Evolutionary conservation across 1,284 basidiomycete species (phyloP).

Genomic region (Tilletia indica): DNA sequence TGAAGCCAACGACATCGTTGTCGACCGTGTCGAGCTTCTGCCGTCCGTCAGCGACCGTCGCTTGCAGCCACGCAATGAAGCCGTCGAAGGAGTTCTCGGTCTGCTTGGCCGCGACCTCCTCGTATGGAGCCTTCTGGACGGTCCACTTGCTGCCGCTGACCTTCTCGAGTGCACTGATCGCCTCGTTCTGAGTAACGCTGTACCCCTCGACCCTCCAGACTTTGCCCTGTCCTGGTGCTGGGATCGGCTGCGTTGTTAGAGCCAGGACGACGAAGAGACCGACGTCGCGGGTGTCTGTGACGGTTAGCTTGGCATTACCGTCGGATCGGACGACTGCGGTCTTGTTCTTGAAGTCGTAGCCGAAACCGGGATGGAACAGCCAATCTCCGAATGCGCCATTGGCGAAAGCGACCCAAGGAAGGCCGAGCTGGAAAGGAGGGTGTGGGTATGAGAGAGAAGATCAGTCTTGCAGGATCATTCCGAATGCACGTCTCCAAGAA

Average conservation of each 20-base stretch:
- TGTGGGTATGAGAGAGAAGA: not conserved
- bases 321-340: not conserved
- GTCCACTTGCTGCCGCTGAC: not conserved
- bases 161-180: not conserved
- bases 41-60: not conserved
- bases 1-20: conserved; percentile 11
- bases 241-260: conserved; percentile 11
- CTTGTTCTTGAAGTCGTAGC: not conserved
- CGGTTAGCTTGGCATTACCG: not conserved
- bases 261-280: not conserved
- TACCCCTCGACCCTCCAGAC: conserved; percentile 9
- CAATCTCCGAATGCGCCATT: conserved; percentile 3
- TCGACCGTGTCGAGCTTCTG: not conserved
- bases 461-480: too few relatives aligned
- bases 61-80: not conserved
- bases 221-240: not conserved
- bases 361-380: conserved; percentile 4
- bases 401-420: conserved; percentile 5
- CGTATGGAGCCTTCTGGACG: not conserved
- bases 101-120: conserved; percentile 2
- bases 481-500: too few relatives aligned
- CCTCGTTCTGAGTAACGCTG: not conserved
- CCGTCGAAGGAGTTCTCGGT: conserved; percentile 4
- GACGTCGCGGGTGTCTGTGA: conserved; percentile 1
- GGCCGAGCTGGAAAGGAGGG: not conserved